These are phyloP conservation scores for Populus hybrid DNA, from an alignment of 441 rosid genomes.

Conservation along the genomic window DNA sequence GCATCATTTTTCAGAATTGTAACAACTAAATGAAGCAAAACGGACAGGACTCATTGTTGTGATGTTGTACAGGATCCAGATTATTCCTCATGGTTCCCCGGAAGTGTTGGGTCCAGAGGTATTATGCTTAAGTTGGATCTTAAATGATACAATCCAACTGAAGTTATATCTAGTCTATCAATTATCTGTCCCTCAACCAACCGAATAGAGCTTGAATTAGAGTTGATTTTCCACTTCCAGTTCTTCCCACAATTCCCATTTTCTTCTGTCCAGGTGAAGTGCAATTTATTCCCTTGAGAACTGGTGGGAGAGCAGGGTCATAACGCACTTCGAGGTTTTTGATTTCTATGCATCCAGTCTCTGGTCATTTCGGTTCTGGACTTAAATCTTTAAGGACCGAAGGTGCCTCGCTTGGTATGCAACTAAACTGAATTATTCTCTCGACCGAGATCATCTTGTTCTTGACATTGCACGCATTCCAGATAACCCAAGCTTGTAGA, in stretches of 20 bases:
- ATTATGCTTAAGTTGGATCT: slow-evolving; percentile 56
- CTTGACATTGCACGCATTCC: slow-evolving; percentile 65
- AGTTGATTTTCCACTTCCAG: slow-evolving; percentile 74
- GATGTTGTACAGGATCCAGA: slow-evolving; percentile 58
- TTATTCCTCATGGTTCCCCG: slow-evolving; percentile 61
- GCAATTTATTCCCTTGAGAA: slow-evolving; percentile 55
- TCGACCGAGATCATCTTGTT: slow-evolving; percentile 73
- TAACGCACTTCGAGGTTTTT: slow-evolving; percentile 46
- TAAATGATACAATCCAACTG: slow-evolving; percentile 57
- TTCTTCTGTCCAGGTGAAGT: slow-evolving; percentile 55
- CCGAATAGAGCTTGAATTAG: slow-evolving; percentile 24
- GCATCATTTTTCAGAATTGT: slow-evolving; percentile 10
- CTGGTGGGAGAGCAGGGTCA: slow-evolving; percentile 46
- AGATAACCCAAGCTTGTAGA: slow-evolving; percentile 62
- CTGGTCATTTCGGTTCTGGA: slow-evolving; percentile 52
- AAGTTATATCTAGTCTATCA: slow-evolving; percentile 52
- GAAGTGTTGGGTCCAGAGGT: slow-evolving; percentile 64
- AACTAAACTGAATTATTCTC: slow-evolving; percentile 52
- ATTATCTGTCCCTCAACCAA: slow-evolving; percentile 55
- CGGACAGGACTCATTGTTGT: slow-evolving; percentile 30
- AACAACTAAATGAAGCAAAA: neutral
- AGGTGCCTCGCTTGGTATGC: slow-evolving; percentile 55
- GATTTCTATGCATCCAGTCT: slow-evolving; percentile 41
- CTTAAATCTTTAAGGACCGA: slow-evolving; percentile 33
- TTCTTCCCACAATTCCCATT: slow-evolving; percentile 64